Evolutionary conservation across 1,284 basidiomycete species (phyloP).

Genomic region (Puccinia novopanici): DNA sequence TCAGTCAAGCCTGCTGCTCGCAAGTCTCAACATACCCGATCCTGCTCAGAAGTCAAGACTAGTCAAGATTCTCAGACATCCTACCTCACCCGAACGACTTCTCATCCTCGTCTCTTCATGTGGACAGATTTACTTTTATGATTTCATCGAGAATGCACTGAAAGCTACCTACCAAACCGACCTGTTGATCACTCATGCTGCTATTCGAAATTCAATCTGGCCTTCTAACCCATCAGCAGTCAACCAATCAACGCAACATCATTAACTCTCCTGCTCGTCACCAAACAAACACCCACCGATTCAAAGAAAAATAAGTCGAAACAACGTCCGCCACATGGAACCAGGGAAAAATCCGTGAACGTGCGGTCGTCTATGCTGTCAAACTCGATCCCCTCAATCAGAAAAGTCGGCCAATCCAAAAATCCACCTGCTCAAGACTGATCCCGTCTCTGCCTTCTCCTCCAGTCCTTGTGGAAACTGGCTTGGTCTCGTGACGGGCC

Average conservation of each 20-base stretch:
- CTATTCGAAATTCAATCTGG: background rate
- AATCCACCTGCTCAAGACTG: conserved; percentile 21
- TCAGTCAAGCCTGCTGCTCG: conserved; percentile 14
- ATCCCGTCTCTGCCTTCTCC: conserved; percentile 26
- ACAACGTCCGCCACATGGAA: background rate
- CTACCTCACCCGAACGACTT: conserved; percentile 28
- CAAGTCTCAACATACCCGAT: conserved; percentile 31
- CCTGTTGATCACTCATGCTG: conserved; percentile 14
- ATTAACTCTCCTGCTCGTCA: conserved; percentile 16
- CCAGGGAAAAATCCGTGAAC: conserved; percentile 15
- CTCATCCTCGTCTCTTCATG: conserved; percentile 36
- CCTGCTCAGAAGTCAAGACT: conserved; percentile 9
- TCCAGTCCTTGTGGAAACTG: conserved; percentile 43
- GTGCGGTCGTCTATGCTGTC: conserved; percentile 28
- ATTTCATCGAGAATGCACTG: conserved; percentile 24
- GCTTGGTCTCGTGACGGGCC: conserved; percentile 35
- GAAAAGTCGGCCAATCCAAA: background rate
- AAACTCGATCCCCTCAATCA: background rate
- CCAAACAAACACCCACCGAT: background rate
- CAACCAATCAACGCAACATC: conserved; percentile 19
- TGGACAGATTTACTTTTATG: conserved; percentile 38
- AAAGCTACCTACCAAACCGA: conserved; percentile 26
- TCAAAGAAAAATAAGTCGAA: background rate
- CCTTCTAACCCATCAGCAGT: background rate
- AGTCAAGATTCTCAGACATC: conserved; percentile 42